Conservation (phyloP, 306 rosid genomes). For the Acacia acuminata region DNA sequence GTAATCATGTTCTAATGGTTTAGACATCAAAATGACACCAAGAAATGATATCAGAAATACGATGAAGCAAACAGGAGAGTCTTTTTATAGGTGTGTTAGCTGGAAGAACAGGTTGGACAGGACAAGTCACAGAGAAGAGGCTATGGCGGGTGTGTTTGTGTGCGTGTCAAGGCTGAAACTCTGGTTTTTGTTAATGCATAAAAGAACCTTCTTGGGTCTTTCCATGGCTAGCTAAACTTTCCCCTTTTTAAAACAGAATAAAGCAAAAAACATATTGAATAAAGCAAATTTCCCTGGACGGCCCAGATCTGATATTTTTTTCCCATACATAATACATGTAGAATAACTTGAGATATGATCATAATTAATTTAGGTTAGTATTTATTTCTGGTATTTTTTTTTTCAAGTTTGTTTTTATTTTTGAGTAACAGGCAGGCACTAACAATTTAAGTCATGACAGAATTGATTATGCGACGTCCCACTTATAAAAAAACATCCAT, state of each 20-base stretch:
- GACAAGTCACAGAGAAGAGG: conserved; percentile 18
- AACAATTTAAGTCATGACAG: too few species aligned
- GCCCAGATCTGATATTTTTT: too few species aligned
- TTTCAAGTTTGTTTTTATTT: background rate
- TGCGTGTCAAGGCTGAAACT: conserved; percentile 16
- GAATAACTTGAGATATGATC: background rate
- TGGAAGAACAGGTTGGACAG: background rate
- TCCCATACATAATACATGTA: background rate
- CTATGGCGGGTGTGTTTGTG: conserved; percentile 13
- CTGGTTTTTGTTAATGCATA: conserved; percentile 53
- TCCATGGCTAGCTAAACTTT: conserved; percentile 43
- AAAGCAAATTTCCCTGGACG: background rate
- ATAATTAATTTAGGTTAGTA: background rate
- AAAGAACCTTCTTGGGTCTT: conserved; percentile 58
- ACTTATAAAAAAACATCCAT: too few species aligned
- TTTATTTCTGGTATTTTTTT: background rate
- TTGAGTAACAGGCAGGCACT: too few species aligned
- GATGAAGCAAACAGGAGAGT: background rate
- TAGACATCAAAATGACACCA: conserved; percentile 56
- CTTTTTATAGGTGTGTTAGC: background rate
- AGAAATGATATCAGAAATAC: background rate
- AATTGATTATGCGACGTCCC: too few species aligned
- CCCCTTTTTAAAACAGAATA: background rate
- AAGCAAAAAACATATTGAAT: background rate
- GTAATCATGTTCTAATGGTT: conserved; percentile 73